Percentiles rank a stretch among this genome's conserved stretches.
These are phyloP conservation scores for Fomitiporia mediterranea DNA, from an alignment of 1,284 basidiomycete species.

Conservation along the genomic window DNA sequence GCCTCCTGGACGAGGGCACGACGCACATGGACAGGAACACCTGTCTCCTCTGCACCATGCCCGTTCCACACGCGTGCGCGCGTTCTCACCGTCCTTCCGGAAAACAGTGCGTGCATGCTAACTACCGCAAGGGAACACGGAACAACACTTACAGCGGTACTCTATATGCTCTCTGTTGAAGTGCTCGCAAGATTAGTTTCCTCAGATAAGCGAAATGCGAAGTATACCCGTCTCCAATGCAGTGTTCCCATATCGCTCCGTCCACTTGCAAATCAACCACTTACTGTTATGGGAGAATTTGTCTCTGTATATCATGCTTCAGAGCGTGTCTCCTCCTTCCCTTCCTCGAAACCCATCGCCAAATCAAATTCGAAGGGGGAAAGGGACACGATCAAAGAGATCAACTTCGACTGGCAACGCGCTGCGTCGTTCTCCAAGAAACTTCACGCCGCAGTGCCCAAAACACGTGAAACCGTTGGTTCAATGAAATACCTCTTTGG, in stretches of 20 bases:
- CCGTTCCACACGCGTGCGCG: conserved; percentile 18
- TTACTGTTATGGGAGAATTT: conserved; percentile 32
- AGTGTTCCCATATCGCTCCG: conserved; percentile 36
- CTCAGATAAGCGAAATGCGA: too few relatives aligned
- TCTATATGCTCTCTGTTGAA: conserved; percentile 29
- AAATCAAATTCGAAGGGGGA: neutral
- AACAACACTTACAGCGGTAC: conserved; percentile 34
- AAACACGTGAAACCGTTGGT: conserved; percentile 29
- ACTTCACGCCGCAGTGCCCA: conserved; percentile 24
- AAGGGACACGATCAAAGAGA: too few relatives aligned
- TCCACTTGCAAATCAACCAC: conserved; percentile 27
- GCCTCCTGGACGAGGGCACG: conserved; percentile 24
- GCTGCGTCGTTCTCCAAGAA: conserved; percentile 22
- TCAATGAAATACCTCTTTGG: conserved; percentile 33
- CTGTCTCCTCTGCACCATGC: neutral
- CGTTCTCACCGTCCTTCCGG: conserved; percentile 28
- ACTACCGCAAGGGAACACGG: conserved; percentile 30
- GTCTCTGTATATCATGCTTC: conserved; percentile 28
- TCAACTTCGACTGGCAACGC: conserved; percentile 28
- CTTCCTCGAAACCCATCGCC: neutral
- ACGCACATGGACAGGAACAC: conserved; percentile 35
- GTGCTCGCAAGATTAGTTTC: conserved; percentile 30
- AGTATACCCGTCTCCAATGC: conserved; percentile 28
- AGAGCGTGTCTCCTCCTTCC: conserved; percentile 21
- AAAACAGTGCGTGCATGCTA: conserved; percentile 26